phyloP scores from a whole-genome alignment of 2,329 filamentous ascomycete species.

The Xylaria sp. region DNA sequence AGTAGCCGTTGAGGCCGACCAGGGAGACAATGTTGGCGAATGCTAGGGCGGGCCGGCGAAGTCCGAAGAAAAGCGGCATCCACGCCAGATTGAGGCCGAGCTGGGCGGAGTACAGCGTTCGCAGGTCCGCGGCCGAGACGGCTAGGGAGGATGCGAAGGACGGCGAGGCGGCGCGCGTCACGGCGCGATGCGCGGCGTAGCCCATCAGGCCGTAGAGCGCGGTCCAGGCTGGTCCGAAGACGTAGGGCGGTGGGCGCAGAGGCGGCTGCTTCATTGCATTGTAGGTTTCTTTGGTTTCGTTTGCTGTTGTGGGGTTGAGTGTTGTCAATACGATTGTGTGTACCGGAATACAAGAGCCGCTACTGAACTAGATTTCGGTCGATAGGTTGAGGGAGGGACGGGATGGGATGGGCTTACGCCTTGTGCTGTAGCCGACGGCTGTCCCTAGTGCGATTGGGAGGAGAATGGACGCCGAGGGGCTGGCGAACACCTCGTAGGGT shows the following conservation, averaged over 20 bases:
- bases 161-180: slow-evolving; percentile 66
- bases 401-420: slow-evolving; percentile 55
- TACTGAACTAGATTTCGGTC: neutral
- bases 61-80: slow-evolving; percentile 92
- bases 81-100: slow-evolving; percentile 83
- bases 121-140: slow-evolving; percentile 55
- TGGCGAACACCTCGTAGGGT: slow-evolving; percentile 72
- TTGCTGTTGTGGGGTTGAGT: slow-evolving; percentile 47
- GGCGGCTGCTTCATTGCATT: slow-evolving; percentile 70
- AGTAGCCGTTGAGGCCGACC: slow-evolving; percentile 72
- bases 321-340: slow-evolving; percentile 3
- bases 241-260: slow-evolving; percentile 62
- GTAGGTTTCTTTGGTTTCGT: slow-evolving; percentile 67
- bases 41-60: slow-evolving; percentile 74
- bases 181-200: slow-evolving; percentile 82
- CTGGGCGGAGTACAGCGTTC: slow-evolving; percentile 86
- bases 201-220: slow-evolving; percentile 80
- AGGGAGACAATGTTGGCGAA: slow-evolving; percentile 77
- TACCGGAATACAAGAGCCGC: neutral
- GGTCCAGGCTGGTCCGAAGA: slow-evolving; percentile 71
- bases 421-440: slow-evolving; percentile 71
- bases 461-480: slow-evolving; percentile 74
- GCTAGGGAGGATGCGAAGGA: slow-evolving; percentile 44
- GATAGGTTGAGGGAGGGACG: neutral
- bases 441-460: slow-evolving; percentile 76